phyloP scores from a whole-genome alignment of 495 filamentous ascomycete species.

The Trichoderma parareesei region DNA sequence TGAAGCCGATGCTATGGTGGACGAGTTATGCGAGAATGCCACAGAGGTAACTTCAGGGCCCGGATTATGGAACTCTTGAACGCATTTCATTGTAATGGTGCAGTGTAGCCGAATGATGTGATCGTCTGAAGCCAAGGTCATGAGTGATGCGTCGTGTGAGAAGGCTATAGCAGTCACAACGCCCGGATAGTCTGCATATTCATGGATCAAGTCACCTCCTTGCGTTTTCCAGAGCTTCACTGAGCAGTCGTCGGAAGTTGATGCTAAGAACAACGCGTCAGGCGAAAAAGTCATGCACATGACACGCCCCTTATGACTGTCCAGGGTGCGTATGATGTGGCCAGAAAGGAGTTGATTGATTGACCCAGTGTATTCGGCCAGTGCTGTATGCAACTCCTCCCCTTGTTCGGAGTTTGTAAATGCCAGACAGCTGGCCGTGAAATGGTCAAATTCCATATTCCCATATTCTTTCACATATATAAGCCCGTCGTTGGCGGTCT shows the following conservation, averaged over 20 bases:
- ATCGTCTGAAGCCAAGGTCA: slow-evolving; percentile 6
- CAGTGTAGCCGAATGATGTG: background rate
- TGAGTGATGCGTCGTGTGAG: background rate
- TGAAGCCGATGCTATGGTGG: background rate
- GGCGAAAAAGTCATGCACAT: slow-evolving; percentile 12
- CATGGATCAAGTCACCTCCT: slow-evolving; percentile 10
- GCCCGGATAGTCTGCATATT: slow-evolving; percentile 13
- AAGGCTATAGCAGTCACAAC: slow-evolving; percentile 11
- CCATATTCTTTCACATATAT: no score
- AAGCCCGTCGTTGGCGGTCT: background rate
- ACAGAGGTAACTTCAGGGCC: slow-evolving; percentile 7
- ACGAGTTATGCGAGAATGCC: slow-evolving; percentile 12
- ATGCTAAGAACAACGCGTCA: background rate
- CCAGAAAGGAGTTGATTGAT: no score
- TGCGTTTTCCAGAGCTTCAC: background rate
- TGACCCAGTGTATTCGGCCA: no score
- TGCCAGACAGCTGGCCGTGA: no score
- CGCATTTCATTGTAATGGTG: background rate
- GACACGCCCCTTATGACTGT: slow-evolving; percentile 14
- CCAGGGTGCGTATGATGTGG: slow-evolving; percentile 11
- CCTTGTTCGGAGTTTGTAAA: no score
- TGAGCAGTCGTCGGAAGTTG: background rate
- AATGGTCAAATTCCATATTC: no score
- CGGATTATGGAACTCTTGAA: slow-evolving; percentile 12
- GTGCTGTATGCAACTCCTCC: no score